Conservation (phyloP, 1,139 yeast species). For the Lodderomyces metapsilosis region DNA sequence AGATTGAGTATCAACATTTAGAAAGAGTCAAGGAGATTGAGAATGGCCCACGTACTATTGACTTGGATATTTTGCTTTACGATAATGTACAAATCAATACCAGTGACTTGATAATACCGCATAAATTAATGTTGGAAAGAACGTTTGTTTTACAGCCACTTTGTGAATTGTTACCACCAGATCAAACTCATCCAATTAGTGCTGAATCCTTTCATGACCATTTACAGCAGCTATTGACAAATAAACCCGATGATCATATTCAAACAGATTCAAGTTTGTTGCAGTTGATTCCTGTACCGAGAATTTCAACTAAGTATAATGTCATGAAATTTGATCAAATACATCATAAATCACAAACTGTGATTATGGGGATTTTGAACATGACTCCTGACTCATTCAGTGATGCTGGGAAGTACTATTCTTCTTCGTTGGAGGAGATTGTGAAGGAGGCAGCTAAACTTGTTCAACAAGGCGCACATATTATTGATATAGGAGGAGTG, state of each 20-base stretch:
- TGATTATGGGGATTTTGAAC: slow-evolving; percentile 83
- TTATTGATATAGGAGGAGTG: slow-evolving; percentile 90
- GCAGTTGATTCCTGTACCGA: slow-evolving; percentile 46
- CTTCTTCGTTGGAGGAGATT: slow-evolving; percentile 25
- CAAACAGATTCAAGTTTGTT: slow-evolving; percentile 49
- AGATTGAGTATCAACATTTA: slow-evolving; percentile 71
- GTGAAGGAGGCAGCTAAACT: slow-evolving; percentile 42
- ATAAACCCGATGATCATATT: slow-evolving; percentile 33
- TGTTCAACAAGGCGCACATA: slow-evolving; percentile 57
- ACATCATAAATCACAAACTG: slow-evolving; percentile 37
- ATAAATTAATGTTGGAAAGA: slow-evolving; percentile 82
- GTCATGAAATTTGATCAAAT: slow-evolving; percentile 40
- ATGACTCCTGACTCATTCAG: slow-evolving; percentile 95
- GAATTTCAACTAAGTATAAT: slow-evolving; percentile 18
- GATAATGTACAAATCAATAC: slow-evolving; percentile 58
- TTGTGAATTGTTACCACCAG: slow-evolving; percentile 72
- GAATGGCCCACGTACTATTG: slow-evolving; percentile 91
- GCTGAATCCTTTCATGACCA: slow-evolving; percentile 78
- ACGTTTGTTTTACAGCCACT: slow-evolving; percentile 88
- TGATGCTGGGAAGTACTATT: slow-evolving; percentile 66
- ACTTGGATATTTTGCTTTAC: slow-evolving; percentile 79
- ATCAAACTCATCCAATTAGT: slow-evolving; percentile 71
- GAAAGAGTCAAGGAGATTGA: slow-evolving; percentile 75
- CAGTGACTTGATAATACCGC: slow-evolving; percentile 72
- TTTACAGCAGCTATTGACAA: slow-evolving; percentile 52